Conservation (phyloP, 208 protist genomes). For the Angomonas deanei region DNA sequence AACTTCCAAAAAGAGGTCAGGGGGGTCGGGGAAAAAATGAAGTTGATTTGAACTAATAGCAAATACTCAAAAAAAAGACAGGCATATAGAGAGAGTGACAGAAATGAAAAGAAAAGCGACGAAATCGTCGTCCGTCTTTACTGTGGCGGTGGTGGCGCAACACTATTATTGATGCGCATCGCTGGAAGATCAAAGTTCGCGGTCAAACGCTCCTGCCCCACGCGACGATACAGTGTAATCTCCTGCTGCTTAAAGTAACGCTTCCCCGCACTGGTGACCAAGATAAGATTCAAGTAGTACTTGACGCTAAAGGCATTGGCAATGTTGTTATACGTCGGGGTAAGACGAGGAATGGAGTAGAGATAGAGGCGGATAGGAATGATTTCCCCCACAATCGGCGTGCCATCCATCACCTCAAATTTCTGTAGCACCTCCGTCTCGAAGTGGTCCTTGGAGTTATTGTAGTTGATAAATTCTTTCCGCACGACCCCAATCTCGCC, state of each 20-base stretch:
- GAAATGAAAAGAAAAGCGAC: constrained; percentile 11
- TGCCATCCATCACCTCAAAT: constrained; percentile 91
- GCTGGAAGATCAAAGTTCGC: neutral
- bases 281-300: constrained; percentile 86
- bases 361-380: constrained; percentile 88
- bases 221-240: constrained; percentile 69
- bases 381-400: constrained; percentile 83
- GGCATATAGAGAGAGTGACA: constrained; percentile 2
- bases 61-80: too few relatives aligned
- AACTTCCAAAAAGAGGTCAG: too few relatives aligned
- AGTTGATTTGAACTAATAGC: too few relatives aligned
- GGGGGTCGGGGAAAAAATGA: too few relatives aligned
- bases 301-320: constrained; percentile 59
- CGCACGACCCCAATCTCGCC: constrained; percentile 78
- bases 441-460: constrained; percentile 23
- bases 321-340: constrained; percentile 72
- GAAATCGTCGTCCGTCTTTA: neutral
- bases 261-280: constrained; percentile 72
- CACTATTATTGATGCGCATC: neutral
- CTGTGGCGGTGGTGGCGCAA: neutral
- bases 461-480: constrained; percentile 50
- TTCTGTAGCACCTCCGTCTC: constrained; percentile 80
- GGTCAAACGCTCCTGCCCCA: constrained; percentile 43
- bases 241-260: constrained; percentile 90
- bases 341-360: constrained; percentile 67